Conservation (phyloP, 306 rosid genomes). For the Boehmeria nivea region DNA sequence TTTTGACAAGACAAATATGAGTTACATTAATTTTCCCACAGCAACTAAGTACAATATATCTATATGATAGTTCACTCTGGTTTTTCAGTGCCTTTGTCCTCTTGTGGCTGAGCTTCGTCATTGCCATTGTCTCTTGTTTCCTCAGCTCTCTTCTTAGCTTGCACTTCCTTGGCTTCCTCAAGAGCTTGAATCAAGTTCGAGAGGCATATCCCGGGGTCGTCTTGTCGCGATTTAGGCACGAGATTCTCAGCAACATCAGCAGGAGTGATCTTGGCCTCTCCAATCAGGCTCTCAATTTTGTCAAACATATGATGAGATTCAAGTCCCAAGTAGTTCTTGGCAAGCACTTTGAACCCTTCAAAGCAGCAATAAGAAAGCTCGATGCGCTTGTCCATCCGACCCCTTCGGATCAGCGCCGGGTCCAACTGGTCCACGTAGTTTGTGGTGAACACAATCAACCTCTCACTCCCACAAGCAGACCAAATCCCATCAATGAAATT, state of each 20-base stretch:
- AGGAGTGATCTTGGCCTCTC: slow-evolving; percentile 53
- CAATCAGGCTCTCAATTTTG: slow-evolving; percentile 37
- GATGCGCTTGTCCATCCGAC: slow-evolving; percentile 73
- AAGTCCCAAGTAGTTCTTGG: slow-evolving; percentile 47
- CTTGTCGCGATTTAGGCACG: slow-evolving; percentile 52
- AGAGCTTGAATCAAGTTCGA: slow-evolving; percentile 42
- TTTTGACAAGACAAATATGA: too few species aligned
- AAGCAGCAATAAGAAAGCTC: slow-evolving; percentile 60
- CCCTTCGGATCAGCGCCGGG: slow-evolving; percentile 69
- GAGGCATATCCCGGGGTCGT: slow-evolving; percentile 48
- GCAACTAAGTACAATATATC: too few species aligned
- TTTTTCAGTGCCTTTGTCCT: slow-evolving; percentile 1
- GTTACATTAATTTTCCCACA: not conserved
- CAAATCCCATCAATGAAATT: slow-evolving; percentile 77
- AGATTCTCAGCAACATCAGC: slow-evolving; percentile 82
- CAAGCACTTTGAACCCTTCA: slow-evolving; percentile 62
- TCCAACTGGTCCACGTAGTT: slow-evolving; percentile 70
- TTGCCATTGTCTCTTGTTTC: slow-evolving; percentile 27
- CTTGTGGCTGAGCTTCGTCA: slow-evolving; percentile 3
- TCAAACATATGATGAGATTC: slow-evolving; percentile 49
- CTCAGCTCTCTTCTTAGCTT: slow-evolving; percentile 23
- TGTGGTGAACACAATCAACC: slow-evolving; percentile 64
- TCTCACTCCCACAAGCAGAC: slow-evolving; percentile 69
- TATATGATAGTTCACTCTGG: not conserved
- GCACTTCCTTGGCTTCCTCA: slow-evolving; percentile 25